Evolutionary conservation across 1,284 basidiomycete genomes (phyloP).

Genomic region (Papiliotrema flavescens): DNA sequence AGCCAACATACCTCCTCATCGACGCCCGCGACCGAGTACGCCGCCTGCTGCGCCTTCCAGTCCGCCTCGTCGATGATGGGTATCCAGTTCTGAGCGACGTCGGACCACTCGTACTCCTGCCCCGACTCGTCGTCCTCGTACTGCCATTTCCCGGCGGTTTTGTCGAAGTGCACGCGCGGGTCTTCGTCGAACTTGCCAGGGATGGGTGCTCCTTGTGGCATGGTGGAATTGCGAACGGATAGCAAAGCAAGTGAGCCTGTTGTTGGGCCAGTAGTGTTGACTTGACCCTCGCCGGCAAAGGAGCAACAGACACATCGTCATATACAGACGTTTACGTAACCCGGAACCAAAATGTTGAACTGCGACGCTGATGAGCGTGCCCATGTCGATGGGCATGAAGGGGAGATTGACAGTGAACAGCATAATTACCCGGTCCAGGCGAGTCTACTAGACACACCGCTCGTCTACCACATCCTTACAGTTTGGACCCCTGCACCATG

Average conservation of each 20-base stretch:
- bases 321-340: no score
- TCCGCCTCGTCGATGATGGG: constrained; percentile 77
- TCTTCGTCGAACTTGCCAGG: constrained; percentile 66
- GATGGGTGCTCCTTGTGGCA: constrained; percentile 1
- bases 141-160: constrained; percentile 71
- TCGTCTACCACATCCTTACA: background rate
- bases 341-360: no score
- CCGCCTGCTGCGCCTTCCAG: constrained; percentile 80
- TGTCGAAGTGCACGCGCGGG: constrained; percentile 68
- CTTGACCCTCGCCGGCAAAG: no score
- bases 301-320: no score
- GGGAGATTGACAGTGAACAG: no score
- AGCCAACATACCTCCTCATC: constrained; percentile 74
- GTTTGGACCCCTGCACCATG: background rate
- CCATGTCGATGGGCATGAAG: no score
- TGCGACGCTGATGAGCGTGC: no score
- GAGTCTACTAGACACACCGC: background rate
- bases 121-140: constrained; percentile 81
- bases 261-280: no score
- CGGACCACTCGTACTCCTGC: constrained; percentile 82
- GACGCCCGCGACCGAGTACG: constrained; percentile 82
- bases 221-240: background rate
- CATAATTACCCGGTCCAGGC: no score
- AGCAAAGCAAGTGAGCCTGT: no score
- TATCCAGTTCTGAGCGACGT: constrained; percentile 69